Conservation (phyloP, 441 rosid genomes). For the Brassica balearica region DNA sequence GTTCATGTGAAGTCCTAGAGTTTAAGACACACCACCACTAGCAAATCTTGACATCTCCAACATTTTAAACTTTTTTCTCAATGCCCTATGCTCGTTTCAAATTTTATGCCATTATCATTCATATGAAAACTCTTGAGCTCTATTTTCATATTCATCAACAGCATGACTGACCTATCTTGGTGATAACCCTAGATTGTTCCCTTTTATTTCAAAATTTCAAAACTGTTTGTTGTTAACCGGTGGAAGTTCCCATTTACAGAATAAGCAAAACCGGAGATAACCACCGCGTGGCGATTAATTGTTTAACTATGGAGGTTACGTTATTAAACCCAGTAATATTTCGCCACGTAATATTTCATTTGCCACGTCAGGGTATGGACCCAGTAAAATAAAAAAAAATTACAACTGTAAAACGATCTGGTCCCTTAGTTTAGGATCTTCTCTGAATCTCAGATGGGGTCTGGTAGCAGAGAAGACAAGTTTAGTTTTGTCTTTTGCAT, state of each 20-base stretch:
- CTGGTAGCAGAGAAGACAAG: background rate
- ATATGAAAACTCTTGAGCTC: too few relatives aligned
- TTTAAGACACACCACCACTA: too few relatives aligned
- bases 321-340: constrained; percentile 6
- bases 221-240: constrained; percentile 19
- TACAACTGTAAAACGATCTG: constrained; percentile 13
- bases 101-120: too few relatives aligned
- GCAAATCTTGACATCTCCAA: too few relatives aligned
- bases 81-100: too few relatives aligned
- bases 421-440: constrained; percentile 1
- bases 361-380: constrained; percentile 27
- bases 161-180: too few relatives aligned
- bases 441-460: constrained; percentile 30
- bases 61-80: too few relatives aligned
- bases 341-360: constrained; percentile 19
- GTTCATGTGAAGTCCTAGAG: too few relatives aligned
- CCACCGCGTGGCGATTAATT: constrained; percentile 18
- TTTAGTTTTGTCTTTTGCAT: background rate
- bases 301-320: constrained; percentile 29
- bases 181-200: background rate
- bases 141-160: too few relatives aligned
- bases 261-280: constrained; percentile 16
- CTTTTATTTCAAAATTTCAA: background rate
- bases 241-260: constrained; percentile 34
- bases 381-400: background rate